These are phyloP conservation scores for Ashbya aceris DNA, from an alignment of 1,139 yeast genomes.

Conservation along the genomic window DNA sequence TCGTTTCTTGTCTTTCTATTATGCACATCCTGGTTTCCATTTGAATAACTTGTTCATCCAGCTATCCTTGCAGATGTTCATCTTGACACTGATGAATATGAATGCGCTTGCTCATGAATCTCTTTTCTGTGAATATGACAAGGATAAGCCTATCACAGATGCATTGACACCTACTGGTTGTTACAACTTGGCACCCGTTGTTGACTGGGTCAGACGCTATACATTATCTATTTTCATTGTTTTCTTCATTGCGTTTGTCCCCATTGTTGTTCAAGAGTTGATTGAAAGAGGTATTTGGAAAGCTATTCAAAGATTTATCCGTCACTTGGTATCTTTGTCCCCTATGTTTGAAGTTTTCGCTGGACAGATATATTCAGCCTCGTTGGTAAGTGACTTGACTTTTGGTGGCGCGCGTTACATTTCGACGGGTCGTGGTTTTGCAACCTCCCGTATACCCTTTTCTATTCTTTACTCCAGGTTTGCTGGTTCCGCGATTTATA, in stretches of 20 bases:
- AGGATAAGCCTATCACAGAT: slow-evolving; percentile 79
- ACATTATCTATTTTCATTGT: slow-evolving; percentile 96
- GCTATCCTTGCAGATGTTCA: slow-evolving; percentile 84
- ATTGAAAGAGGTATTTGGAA: slow-evolving; percentile 98
- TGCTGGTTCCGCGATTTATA: slow-evolving; percentile 93
- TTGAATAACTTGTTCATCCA: slow-evolving; percentile 93
- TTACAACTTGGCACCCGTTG: slow-evolving; percentile 81
- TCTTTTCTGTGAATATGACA: slow-evolving; percentile 75
- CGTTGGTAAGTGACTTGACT: slow-evolving; percentile 82
- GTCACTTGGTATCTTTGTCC: slow-evolving; percentile 82
- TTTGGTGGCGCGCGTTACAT: slow-evolving; percentile 99
- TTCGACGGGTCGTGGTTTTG: slow-evolving; percentile 98
- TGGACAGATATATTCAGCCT: slow-evolving; percentile 93
- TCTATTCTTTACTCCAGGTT: slow-evolving; percentile 91
- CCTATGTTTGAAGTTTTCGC: slow-evolving; percentile 98
- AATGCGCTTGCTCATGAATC: slow-evolving; percentile 88
- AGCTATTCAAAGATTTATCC: slow-evolving; percentile 81
- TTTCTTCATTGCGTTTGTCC: slow-evolving; percentile 93
- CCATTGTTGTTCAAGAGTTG: slow-evolving; percentile 92
- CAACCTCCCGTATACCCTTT: slow-evolving; percentile 97
- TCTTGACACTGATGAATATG: slow-evolving; percentile 85
- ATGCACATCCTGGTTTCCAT: slow-evolving; percentile 99
- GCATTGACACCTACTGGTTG: slow-evolving; percentile 82
- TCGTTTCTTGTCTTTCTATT: slow-evolving; percentile 94
- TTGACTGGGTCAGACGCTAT: slow-evolving; percentile 97